Percentiles rank a stretch among this genome's conserved stretches.
phyloP scores from a whole-genome alignment of 1,139 yeast genomes.

The Debaryomycetaceae sp. region DNA sequence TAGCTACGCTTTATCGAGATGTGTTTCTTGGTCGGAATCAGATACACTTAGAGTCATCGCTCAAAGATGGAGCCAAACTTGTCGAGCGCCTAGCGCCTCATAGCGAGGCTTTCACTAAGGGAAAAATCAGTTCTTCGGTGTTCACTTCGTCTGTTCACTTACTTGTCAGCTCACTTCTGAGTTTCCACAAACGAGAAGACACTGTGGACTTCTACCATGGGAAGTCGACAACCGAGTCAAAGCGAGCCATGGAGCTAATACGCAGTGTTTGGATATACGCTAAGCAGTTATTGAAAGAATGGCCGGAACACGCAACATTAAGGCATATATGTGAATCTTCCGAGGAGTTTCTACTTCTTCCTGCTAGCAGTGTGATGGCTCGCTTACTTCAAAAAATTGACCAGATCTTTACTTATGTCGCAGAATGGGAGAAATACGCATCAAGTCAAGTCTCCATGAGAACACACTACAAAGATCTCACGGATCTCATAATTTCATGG shows the following conservation, averaged over 20 bases:
- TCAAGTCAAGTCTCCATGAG: conserved; percentile 63
- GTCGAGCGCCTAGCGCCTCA: conserved; percentile 12
- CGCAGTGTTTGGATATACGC: conserved; percentile 38
- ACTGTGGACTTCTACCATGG: conserved; percentile 60
- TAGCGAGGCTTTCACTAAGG: conserved; percentile 11
- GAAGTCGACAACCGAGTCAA: conserved; percentile 50
- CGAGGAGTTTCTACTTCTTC: conserved; percentile 52
- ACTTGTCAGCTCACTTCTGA: conserved; percentile 18
- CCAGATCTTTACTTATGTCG: conserved; percentile 68
- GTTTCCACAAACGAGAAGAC: conserved; percentile 8
- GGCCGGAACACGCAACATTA: conserved; percentile 96
- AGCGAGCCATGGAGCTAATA: conserved; percentile 44
- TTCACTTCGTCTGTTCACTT: conserved; percentile 34
- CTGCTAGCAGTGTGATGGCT: conserved; percentile 65
- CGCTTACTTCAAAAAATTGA: conserved; percentile 74
- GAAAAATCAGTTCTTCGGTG: conserved; percentile 19
- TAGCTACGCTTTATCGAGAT: conserved; percentile 20
- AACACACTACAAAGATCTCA: conserved; percentile 43
- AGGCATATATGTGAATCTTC: conserved; percentile 58
- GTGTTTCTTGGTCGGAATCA: conserved; percentile 13
- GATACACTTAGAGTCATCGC: conserved; percentile 15
- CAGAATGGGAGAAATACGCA: conserved; percentile 95
- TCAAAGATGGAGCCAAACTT: conserved; percentile 34
- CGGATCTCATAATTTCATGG: conserved; percentile 76
- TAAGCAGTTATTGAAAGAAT: conserved; percentile 43